Evolutionary conservation across 768 basidiomycete species (phyloP).

Genomic region (Auriculariales sp.): DNA sequence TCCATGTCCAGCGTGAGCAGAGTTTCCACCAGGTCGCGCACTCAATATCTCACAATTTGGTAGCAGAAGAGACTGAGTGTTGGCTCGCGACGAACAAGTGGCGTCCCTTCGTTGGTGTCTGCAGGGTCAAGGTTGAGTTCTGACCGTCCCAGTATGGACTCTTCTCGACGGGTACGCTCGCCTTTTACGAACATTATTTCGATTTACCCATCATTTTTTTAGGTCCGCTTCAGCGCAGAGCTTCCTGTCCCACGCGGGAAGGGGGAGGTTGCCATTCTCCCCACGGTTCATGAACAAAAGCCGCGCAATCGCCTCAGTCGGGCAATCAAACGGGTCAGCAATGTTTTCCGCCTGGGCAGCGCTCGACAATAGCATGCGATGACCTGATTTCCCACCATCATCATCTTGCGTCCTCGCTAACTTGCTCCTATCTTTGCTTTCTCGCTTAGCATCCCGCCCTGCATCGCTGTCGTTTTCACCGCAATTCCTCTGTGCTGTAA

Average conservation of each 20-base stretch:
- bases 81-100: not conserved
- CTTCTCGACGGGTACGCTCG: not conserved
- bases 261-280: not conserved
- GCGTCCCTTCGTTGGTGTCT: not conserved
- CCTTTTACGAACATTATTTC: not conserved
- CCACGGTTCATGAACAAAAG: not conserved
- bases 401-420: too few relatives aligned
- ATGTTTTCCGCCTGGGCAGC: not conserved
- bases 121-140: not conserved
- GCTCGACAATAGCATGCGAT: too few relatives aligned
- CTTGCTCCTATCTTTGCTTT: too few relatives aligned
- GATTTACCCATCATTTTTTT: not conserved
- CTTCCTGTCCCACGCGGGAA: not conserved
- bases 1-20: not conserved
- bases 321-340: not conserved
- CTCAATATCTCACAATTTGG: too few relatives aligned
- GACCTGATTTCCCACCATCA: too few relatives aligned
- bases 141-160: not conserved
- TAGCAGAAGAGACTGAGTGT: too few relatives aligned
- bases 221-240: not conserved
- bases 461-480: too few relatives aligned
- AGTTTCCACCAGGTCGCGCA: too few relatives aligned
- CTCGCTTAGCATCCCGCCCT: too few relatives aligned
- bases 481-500: too few relatives aligned
- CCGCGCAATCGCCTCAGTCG: not conserved